phyloP scores from a whole-genome alignment of 2,329 filamentous ascomycete genomes.

The Xylariaceae sp. region DNA sequence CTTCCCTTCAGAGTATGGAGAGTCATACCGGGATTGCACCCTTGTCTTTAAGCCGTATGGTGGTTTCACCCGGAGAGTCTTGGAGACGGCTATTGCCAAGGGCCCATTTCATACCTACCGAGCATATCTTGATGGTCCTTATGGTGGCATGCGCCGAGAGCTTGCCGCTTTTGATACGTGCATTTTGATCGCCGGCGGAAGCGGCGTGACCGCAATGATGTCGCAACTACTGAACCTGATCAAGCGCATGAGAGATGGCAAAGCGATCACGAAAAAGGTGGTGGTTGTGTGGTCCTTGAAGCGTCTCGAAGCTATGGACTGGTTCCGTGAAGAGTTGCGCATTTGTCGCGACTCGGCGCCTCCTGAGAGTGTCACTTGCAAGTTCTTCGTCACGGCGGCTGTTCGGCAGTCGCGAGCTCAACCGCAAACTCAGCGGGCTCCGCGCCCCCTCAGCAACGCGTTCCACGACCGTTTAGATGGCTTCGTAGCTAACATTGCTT shows the following conservation, averaged over 20 bases:
- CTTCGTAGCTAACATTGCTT: constrained; percentile 79
- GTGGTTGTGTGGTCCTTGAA: constrained; percentile 94
- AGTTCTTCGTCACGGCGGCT: constrained; percentile 86
- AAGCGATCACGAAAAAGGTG: constrained; percentile 85
- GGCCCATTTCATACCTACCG: constrained; percentile 89
- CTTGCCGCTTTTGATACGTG: constrained; percentile 91
- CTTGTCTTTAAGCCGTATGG: constrained; percentile 88
- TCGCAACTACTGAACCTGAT: constrained; percentile 90
- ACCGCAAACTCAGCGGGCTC: constrained; percentile 37
- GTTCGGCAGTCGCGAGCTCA: constrained; percentile 45
- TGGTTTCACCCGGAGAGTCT: constrained; percentile 80
- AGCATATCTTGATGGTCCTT: constrained; percentile 88
- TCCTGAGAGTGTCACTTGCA: constrained; percentile 81
- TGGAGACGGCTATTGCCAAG: constrained; percentile 77
- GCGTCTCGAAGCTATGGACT: constrained; percentile 88
- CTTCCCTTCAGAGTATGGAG: constrained; percentile 86
- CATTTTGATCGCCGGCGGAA: constrained; percentile 87
- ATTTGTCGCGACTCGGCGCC: constrained; percentile 89
- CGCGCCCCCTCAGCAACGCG: constrained; percentile 64
- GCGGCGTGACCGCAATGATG: constrained; percentile 88
- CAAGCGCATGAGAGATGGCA: constrained; percentile 91
- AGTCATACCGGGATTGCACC: constrained; percentile 81
- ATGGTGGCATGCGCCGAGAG: constrained; percentile 87
- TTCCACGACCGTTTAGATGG: constrained; percentile 85
- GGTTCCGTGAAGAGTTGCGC: constrained; percentile 91